phyloP scores from a whole-genome alignment of 495 filamentous ascomycete species.

The Rhizodiscina lignyota region DNA sequence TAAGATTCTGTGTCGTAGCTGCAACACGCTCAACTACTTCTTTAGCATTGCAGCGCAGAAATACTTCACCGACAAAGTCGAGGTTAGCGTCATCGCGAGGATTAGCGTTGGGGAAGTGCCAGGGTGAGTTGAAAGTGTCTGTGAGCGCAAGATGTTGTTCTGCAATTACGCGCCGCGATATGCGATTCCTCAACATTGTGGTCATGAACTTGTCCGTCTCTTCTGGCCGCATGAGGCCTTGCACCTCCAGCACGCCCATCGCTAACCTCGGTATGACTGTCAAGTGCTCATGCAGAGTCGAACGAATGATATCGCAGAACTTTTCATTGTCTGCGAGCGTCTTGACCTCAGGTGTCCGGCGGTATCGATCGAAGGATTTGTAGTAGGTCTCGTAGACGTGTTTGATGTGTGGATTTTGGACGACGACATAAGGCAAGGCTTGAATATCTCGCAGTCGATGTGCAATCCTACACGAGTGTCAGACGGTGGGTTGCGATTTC shows the following conservation, averaged over 20 bases:
- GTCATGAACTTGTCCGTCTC: conserved; percentile 93
- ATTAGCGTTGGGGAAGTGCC: conserved; percentile 75
- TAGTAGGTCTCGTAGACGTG: conserved; percentile 96
- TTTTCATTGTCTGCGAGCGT: conserved; percentile 79
- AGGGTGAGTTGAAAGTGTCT: conserved; percentile 83
- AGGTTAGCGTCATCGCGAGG: conserved; percentile 43
- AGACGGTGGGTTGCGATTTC: too few species aligned
- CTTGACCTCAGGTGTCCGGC: conserved; percentile 67
- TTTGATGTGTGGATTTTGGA: conserved; percentile 85
- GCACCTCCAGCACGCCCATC: conserved; percentile 84
- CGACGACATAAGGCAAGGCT: conserved; percentile 84
- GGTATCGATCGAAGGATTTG: conserved; percentile 78
- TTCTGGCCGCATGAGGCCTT: conserved; percentile 55
- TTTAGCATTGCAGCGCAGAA: conserved; percentile 81
- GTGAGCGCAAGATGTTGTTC: conserved; percentile 96
- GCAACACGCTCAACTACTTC: conserved; percentile 79
- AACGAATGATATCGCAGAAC: conserved; percentile 66
- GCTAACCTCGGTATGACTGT: conserved; percentile 86
- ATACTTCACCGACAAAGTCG: conserved; percentile 90
- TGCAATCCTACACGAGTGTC: conserved; percentile 49
- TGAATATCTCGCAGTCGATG: conserved; percentile 97
- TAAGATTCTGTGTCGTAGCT: conserved; percentile 49
- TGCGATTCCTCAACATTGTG: conserved; percentile 73
- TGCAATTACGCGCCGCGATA: conserved; percentile 89
- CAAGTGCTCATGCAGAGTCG: conserved; percentile 72